Conservation (phyloP, 306 rosid genomes). For the Trifolium fragiferum region DNA sequence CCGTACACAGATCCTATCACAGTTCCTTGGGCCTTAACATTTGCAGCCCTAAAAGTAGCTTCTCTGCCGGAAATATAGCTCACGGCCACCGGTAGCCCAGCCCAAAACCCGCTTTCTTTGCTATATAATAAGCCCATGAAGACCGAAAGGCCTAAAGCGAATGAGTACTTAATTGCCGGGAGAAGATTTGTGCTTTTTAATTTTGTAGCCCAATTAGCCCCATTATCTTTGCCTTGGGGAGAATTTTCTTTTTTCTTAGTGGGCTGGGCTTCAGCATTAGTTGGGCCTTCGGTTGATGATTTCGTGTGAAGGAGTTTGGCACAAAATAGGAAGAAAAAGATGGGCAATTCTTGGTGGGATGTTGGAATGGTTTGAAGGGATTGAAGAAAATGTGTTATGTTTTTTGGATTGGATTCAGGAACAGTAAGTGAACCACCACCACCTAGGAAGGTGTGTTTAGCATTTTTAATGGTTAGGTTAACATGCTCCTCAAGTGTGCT, state of each 20-base stretch:
- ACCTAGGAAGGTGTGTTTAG: slow-evolving; percentile 31
- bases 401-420: slow-evolving; percentile 53
- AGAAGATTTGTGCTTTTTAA: slow-evolving; percentile 40
- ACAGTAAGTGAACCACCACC: slow-evolving; percentile 48
- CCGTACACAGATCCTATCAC: slow-evolving; percentile 73
- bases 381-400: slow-evolving; percentile 46
- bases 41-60: slow-evolving; percentile 63
- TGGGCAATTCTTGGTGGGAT: slow-evolving; percentile 50
- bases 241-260: background rate
- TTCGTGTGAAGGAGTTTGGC: slow-evolving; percentile 51
- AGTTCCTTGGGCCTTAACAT: slow-evolving; percentile 71
- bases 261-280: background rate
- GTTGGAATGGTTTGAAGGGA: slow-evolving; percentile 57
- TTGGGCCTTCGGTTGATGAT: background rate
- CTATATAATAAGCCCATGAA: slow-evolving; percentile 62
- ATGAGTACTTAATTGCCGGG: slow-evolving; percentile 54
- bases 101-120: slow-evolving; percentile 63
- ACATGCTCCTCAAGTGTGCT: slow-evolving; percentile 49
- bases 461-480: slow-evolving; percentile 37
- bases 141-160: slow-evolving; percentile 67
- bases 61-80: slow-evolving; percentile 61
- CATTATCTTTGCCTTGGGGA: slow-evolving; percentile 1
- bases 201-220: slow-evolving; percentile 32
- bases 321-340: slow-evolving; percentile 69
- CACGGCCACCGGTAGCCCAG: slow-evolving; percentile 72